Percentiles rank a stretch among this genome's conserved stretches.
Evolutionary conservation across 257 asterid genomes (phyloP).

Genomic region (Apocynum venetum): DNA sequence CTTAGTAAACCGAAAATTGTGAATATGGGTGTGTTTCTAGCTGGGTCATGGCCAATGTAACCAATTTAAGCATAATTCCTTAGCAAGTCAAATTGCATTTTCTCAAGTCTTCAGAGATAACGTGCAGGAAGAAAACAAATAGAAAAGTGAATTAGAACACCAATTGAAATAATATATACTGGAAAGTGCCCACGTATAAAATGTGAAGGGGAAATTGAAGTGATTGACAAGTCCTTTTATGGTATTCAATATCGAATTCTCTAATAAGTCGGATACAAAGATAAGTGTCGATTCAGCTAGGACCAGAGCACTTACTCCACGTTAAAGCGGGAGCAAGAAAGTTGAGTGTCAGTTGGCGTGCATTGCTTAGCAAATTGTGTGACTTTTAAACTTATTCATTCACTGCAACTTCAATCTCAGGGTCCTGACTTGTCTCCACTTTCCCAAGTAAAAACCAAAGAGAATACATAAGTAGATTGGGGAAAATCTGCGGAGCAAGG

Average conservation of each 20-base stretch:
- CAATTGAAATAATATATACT: too few relatives aligned
- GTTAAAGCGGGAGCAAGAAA: slow-evolving; percentile 30
- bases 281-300: neutral
- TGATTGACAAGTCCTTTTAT: slow-evolving; percentile 22
- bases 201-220: neutral
- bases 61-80: too few relatives aligned
- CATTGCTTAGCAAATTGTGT: slow-evolving; percentile 36
- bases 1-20: neutral
- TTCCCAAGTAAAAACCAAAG: slow-evolving; percentile 17
- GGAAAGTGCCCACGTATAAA: neutral
- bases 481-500: slow-evolving; percentile 1
- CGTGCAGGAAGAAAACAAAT: too few relatives aligned
- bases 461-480: neutral
- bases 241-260: neutral
- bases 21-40: too few relatives aligned
- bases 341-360: slow-evolving; percentile 53
- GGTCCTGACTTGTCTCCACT: slow-evolving; percentile 23
- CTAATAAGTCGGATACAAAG: neutral
- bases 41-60: too few relatives aligned
- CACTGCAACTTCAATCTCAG: slow-evolving; percentile 16
- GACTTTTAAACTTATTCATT: slow-evolving; percentile 21
- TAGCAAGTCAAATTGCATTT: too few relatives aligned
- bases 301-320: slow-evolving; percentile 11
- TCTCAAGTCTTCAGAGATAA: too few relatives aligned
- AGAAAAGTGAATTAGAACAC: too few relatives aligned